Evolutionary conservation across 108 stramenopile species (phyloP), one percentile per base, ranked within the genome.

Genomic region (Schizochytrium sp.): DNA sequence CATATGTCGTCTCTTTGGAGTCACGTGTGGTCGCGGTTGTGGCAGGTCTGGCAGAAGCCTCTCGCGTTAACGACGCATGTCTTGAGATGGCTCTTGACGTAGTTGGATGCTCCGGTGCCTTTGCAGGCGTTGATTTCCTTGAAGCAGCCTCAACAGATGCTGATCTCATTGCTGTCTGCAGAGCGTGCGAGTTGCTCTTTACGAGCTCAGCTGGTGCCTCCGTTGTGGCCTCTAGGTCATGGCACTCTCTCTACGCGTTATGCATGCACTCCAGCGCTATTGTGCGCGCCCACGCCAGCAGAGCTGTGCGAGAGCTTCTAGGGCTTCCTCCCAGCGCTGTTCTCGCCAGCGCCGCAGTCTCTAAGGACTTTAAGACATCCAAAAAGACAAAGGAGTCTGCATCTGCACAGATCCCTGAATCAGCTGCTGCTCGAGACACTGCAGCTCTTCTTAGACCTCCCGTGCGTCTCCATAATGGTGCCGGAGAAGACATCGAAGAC

Each of bases 161-260:
- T 38, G 64, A 69, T 7, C 64, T 38, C 12, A 2, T 69, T 15
- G 15, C 7, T 38, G 64, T 69, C 7, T 69, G 64, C 64, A 69
- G 64, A 38, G 64, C 64, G 12, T 69, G 64, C 64, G 64, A 69
- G 28, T 44, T 69, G 19, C 64, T 69, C 64, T 69, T 69, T 15
- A 69, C 64, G 64, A 69, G 64, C 28, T 38, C 64, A 8, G 64
- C 64, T 8, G 64, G 64, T 44, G 64, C 64, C 12, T 38, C 64
- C 44, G 40, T 69, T 3, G 64, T 7, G 7, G 64, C 64, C 19
- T 69, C 64, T 38, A 38, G 64, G 5, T 69, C 64, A 44, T 69
- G 64, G 64, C 19, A 69, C 10, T 44, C 7, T 12, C 64, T 69
- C 64, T 69, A 69, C 64, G 64, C 64, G 2, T 44, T 69, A 8